Conservation (phyloP, 2,329 filamentous ascomycete species). For the Anthostomella pinea region DNA sequence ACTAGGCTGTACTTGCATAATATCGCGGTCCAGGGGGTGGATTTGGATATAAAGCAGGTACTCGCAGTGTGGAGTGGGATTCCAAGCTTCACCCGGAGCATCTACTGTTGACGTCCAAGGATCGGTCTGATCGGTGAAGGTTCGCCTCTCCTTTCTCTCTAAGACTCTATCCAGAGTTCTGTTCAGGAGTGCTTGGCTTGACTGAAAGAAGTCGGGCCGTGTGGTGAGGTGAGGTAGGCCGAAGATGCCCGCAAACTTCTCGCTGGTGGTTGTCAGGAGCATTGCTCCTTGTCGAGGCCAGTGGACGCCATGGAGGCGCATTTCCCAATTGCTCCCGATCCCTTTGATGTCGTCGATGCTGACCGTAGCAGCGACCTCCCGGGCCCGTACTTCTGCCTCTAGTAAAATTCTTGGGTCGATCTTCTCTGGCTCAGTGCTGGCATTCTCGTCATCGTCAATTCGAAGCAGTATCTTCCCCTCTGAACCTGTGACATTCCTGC, state of each 20-base stretch:
- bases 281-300: conserved; percentile 78
- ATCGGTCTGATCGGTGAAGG: conserved; percentile 57
- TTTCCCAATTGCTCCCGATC: conserved; percentile 72
- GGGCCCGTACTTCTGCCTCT: conserved; percentile 52
- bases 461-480: conserved; percentile 68
- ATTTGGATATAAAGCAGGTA: conserved; percentile 84
- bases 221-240: conserved; percentile 80
- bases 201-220: conserved; percentile 51
- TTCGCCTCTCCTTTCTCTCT: conserved; percentile 56
- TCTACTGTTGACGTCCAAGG: conserved; percentile 75
- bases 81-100: conserved; percentile 54
- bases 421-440: conserved; percentile 42
- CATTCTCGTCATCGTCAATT: conserved; percentile 55
- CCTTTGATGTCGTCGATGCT: conserved; percentile 69
- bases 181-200: conserved; percentile 66
- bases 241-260: conserved; percentile 92
- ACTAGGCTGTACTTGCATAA: conserved; percentile 33
- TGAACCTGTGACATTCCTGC: conserved; percentile 74
- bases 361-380: conserved; percentile 67
- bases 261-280: conserved; percentile 83
- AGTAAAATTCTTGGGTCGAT: conserved; percentile 32
- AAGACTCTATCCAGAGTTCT: conserved; percentile 68
- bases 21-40: conserved; percentile 48
- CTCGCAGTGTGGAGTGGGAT: conserved; percentile 76
- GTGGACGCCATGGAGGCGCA: conserved; percentile 80